Evolutionary conservation across 352 stramenopile genomes (phyloP).

Genomic region (Pythium myriotylum): DNA sequence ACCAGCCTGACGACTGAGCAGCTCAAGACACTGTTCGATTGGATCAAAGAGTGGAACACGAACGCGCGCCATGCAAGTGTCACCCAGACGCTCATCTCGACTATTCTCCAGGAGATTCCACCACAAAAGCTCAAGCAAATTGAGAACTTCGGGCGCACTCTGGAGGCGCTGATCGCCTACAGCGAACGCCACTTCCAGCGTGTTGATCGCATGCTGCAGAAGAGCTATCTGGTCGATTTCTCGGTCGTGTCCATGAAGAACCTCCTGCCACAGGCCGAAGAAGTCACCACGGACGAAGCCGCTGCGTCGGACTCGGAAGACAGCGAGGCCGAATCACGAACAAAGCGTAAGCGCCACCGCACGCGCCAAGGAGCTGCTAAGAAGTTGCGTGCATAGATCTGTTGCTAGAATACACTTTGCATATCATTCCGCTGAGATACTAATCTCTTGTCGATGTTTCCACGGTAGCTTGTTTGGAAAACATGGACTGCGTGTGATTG

Average conservation of each 20-base stretch:
- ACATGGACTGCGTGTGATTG: too few species aligned
- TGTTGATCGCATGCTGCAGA: conserved; percentile 95
- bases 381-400: conserved; percentile 27
- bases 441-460: too few species aligned
- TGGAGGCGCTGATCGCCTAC: conserved; percentile 96
- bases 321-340: conserved; percentile 26
- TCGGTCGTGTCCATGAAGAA: conserved; percentile 89
- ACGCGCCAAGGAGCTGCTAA: conserved; percentile 9
- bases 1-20: conserved; percentile 82
- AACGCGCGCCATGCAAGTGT: conserved; percentile 94
- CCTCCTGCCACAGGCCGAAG: conserved; percentile 47
- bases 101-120: conserved; percentile 79
- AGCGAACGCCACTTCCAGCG: conserved; percentile 97
- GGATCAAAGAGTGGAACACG: conserved; percentile 98
- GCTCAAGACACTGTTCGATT: conserved; percentile 91
- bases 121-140: conserved; percentile 72
- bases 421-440: conserved; percentile 25
- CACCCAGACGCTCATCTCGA: conserved; percentile 93
- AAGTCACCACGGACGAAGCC: conserved; percentile 30
- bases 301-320: conserved; percentile 22
- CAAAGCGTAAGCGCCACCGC: conserved; percentile 15
- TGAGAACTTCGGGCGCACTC: conserved; percentile 69
- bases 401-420: too few species aligned
- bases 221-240: conserved; percentile 97
- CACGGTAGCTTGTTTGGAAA: too few species aligned